Evolutionary conservation across 148 eudicot genomes (phyloP).

Genomic region (Nyssa sinensis): DNA sequence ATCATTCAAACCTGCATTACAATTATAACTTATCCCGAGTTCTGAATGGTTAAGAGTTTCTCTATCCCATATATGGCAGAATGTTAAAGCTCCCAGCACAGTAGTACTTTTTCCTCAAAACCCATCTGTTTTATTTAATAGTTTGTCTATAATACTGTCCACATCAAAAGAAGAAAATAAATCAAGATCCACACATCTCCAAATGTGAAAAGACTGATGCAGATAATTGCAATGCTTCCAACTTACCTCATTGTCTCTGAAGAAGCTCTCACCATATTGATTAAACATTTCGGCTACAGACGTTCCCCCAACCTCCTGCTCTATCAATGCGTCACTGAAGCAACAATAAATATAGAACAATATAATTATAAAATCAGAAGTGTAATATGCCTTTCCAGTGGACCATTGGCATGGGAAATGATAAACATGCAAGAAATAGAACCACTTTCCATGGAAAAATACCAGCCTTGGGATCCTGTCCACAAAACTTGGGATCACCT

Average conservation of each 20-base stretch:
- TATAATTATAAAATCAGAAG: conserved; percentile 4
- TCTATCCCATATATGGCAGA: too few species aligned
- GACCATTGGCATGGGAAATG: neutral
- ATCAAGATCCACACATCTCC: neutral
- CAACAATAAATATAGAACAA: conserved; percentile 23
- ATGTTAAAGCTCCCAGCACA: too few species aligned
- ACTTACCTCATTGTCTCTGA: conserved; percentile 86
- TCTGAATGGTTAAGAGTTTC: too few species aligned
- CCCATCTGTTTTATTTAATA: too few species aligned
- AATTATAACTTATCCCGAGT: too few species aligned
- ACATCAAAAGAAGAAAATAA: neutral
- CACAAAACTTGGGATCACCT: too few species aligned
- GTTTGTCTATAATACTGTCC: too few species aligned
- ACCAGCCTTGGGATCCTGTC: neutral
- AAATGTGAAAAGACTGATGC: neutral
- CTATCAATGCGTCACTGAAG: conserved; percentile 65
- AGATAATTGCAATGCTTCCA: neutral
- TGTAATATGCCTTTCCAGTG: neutral
- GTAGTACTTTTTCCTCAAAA: too few species aligned
- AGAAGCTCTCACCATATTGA: conserved; percentile 72
- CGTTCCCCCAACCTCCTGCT: conserved; percentile 58
- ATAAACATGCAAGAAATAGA: neutral
- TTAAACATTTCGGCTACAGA: conserved; percentile 87
- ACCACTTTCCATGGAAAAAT: too few species aligned
- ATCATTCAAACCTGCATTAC: too few species aligned